Base-by-base conservation (phyloP, 371 early-diverging fungal genomes). In the Chytridium lagenaria region DNA sequence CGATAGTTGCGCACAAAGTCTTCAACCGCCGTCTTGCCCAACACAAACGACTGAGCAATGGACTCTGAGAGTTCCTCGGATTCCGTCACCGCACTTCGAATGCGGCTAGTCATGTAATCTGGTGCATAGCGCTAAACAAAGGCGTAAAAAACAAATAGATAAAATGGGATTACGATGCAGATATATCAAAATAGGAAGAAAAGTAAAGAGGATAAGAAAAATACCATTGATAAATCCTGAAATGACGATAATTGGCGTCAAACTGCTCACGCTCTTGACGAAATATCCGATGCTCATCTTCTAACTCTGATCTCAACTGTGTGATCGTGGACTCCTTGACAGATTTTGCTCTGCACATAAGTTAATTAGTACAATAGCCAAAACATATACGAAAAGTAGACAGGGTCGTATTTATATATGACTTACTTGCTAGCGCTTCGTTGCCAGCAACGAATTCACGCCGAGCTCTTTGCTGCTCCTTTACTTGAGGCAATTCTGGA, bases 1-100 rank as follows among this genome's bases (percentile, higher is more conserved):
- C 71, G 63, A 50, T 73, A 77, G 31, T 75, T 67, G 64, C 59
- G 57, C 67, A 77, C 16, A 55, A 77, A 77, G n/a, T 77, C 77
- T 3, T 77, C 77, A n/a, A 70, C 70, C n/a, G 19, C 26, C 37
- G 69, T n/a, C 40, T 71, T 69, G 1, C 74, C 67, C 10, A 26
- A 33, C 67, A 67, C 36, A 57, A 72, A 63, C 28, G 61, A 40
- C n/a, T 28, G 16, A 0, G 39, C 59, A 23, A 77, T 12, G 22
- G 69, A 49, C n/a, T 77, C 69, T 1, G 70, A 61, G 5, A 77
- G 65, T 26, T 71, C 72, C 10, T 77, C 77, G 50, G 71, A 71
- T 33, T 77, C 77, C n/a, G 37, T 39, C 16, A 52, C 77, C 28
- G 64, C 74, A 2, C 51, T 50, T 0, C 73, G 57, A 2, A 77